phyloP scores from a whole-genome alignment of 768 basidiomycete species.

The Lentinula sp. region DNA sequence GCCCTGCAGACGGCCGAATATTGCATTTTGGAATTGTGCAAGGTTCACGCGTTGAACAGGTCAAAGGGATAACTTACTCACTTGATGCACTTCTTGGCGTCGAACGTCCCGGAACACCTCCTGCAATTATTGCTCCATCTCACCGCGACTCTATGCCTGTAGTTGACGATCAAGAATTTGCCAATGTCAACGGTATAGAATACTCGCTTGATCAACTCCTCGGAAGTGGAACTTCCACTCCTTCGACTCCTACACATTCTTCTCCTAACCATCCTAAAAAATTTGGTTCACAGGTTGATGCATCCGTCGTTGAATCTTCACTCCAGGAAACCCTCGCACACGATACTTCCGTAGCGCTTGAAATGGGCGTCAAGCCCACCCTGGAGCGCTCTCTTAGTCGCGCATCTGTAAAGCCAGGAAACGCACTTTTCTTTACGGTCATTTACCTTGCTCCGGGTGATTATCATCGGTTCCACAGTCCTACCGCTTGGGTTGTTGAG shows the following conservation, averaged over 20 bases:
- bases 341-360: slow-evolving; percentile 64
- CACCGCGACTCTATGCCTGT: slow-evolving; percentile 47
- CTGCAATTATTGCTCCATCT: slow-evolving; percentile 33
- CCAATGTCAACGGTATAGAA: slow-evolving; percentile 94
- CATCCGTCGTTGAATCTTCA: slow-evolving; percentile 61
- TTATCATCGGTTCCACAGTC: slow-evolving; percentile 96
- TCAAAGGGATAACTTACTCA: slow-evolving; percentile 97
- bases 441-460: slow-evolving; percentile 98
- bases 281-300: slow-evolving; percentile 66
- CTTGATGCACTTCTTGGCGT: slow-evolving; percentile 89
- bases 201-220: slow-evolving; percentile 91
- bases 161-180: slow-evolving; percentile 87
- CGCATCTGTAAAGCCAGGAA: slow-evolving; percentile 47
- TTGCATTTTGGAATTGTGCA: slow-evolving; percentile 88
- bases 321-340: slow-evolving; percentile 56
- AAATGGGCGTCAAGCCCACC: slow-evolving; percentile 54
- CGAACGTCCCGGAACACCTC: slow-evolving; percentile 43
- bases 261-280: slow-evolving; percentile 35
- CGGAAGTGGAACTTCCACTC: slow-evolving; percentile 43
- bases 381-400: slow-evolving; percentile 30
- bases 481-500: slow-evolving; percentile 96
- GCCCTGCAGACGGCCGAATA: slow-evolving; percentile 90
- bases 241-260: slow-evolving; percentile 28
- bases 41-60: slow-evolving; percentile 82
- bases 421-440: slow-evolving; percentile 87